Conservation (phyloP, 2,329 filamentous ascomycete species). For the Arachnomyces sp. region DNA sequence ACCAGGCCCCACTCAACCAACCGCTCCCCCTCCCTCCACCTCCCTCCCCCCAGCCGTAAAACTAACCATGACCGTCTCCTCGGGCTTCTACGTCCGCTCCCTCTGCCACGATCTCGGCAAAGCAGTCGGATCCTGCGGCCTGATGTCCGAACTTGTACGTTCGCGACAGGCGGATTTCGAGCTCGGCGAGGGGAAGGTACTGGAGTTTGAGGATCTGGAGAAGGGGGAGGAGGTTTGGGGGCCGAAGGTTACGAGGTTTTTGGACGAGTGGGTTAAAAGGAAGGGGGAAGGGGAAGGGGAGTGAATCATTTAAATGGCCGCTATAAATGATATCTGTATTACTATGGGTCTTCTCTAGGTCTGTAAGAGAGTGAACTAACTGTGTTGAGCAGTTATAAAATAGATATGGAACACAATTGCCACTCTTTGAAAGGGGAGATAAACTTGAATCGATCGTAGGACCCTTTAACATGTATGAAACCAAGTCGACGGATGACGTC, state of each 20-base stretch:
- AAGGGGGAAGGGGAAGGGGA: conserved; percentile 19
- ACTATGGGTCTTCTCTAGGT: no score
- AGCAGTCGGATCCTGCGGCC: conserved; percentile 68
- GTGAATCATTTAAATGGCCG: no score
- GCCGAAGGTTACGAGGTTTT: conserved; percentile 56
- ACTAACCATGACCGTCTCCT: conserved; percentile 85
- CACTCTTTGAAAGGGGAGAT: no score
- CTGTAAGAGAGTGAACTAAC: no score
- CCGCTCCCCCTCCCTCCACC: conserved; percentile 1
- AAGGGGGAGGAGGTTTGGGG: conserved; percentile 76
- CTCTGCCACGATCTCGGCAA: conserved; percentile 85
- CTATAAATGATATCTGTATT: no score
- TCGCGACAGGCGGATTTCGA: conserved; percentile 74
- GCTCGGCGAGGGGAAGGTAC: conserved; percentile 59
- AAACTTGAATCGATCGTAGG: no score
- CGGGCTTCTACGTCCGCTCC: conserved; percentile 92
- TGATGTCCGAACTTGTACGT: conserved; percentile 79
- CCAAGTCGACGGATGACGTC: no score
- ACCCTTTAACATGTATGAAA: no score
- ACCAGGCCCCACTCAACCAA: not conserved
- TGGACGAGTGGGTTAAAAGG: conserved; percentile 45
- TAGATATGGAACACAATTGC: no score
- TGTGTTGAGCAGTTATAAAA: no score
- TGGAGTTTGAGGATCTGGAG: conserved; percentile 69
- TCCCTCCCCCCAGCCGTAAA: conserved; percentile 60